phyloP scores from a whole-genome alignment of 768 basidiomycete species.

The Boletus sp. region DNA sequence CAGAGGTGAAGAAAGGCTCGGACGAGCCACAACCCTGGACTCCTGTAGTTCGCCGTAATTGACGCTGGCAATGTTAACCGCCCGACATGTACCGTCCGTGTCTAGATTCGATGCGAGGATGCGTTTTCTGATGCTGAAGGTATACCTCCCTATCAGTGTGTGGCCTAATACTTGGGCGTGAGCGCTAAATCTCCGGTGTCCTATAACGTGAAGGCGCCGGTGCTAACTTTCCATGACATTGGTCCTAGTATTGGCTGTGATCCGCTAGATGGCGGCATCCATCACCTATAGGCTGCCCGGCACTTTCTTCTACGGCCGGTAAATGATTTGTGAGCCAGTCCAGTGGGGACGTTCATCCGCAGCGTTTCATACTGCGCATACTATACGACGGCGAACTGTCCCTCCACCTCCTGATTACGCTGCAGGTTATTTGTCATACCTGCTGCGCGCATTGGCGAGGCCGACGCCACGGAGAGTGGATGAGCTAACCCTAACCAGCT shows the following conservation, averaged over 20 bases:
- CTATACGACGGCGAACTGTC: neutral
- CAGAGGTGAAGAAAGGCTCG: conserved; percentile 18
- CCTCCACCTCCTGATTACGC: neutral
- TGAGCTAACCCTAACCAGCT: neutral
- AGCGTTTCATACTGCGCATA: neutral
- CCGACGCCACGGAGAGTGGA: neutral
- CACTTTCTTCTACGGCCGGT: neutral
- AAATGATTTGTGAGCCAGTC: neutral
- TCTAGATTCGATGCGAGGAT: neutral
- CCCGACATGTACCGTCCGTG: neutral
- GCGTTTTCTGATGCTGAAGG: conserved; percentile 4
- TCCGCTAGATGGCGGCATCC: neutral
- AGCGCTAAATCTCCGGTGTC: neutral
- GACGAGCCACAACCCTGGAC: conserved; percentile 40
- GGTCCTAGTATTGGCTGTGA: neutral
- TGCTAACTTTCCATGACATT: too few species aligned
- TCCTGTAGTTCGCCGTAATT: conserved; percentile 32
- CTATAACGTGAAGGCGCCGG: neutral
- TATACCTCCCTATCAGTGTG: neutral
- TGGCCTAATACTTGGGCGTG: neutral
- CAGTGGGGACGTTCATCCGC: neutral
- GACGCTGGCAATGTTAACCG: neutral
- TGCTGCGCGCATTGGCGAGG: neutral
- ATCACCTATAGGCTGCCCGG: neutral
- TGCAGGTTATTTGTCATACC: neutral